Evolutionary conservation across 495 filamentous ascomycete genomes (phyloP), one percentile per base, ranked within the genome.

Genomic region (Hypoxylon cercidicola): DNA sequence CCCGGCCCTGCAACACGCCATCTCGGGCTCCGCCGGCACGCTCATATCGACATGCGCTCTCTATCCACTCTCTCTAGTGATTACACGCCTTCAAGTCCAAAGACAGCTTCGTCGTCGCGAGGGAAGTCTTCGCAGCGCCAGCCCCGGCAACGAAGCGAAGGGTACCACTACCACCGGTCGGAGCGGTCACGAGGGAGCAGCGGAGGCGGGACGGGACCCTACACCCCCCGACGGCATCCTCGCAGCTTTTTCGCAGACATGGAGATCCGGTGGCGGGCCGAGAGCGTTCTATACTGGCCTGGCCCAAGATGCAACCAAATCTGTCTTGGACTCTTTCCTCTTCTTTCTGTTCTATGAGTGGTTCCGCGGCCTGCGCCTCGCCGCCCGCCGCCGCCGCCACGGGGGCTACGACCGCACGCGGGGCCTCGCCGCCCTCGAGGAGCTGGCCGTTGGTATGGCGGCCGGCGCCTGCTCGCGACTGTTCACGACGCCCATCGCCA

Each of bases 1-100:
- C n/a, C 91, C 93, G 51, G 89, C 91, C 4, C 79, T 96, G n/a
- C 91, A 91, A 16, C 94, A 97, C 80, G 93, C 94, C 48, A 72
- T 90, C 18, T 90, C 93, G 15, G 93, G 93, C 48, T 87, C 91
- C 23, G 80, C 87, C 12, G 93, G 92, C 13, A 89, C 91, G 2
- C 88, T 91, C 10, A 84, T 96, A 49, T 93, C 93, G 2, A 93
- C 93, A 69, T 76, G 93, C 47, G 75, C 87, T 41, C 87, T 89
- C 9, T 96, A 97, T 73, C 93, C 94, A 1, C 84, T 97, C 20
- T 90, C 90, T 70, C 83, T 96, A n/a, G 87, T 93, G 55, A 88
- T 93, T 60, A 92, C 93, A 13, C 85, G 93, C 11, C 84, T 97
- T 4, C 93, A 97, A 75, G 90, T 91, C 11, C 92, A 96, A 74